A percentile compares a stretch with the other conserved stretches of the same genome.
These are phyloP conservation scores for Fusarium sacchari DNA, from an alignment of 2,329 filamentous ascomycete genomes.

Conservation along the genomic window DNA sequence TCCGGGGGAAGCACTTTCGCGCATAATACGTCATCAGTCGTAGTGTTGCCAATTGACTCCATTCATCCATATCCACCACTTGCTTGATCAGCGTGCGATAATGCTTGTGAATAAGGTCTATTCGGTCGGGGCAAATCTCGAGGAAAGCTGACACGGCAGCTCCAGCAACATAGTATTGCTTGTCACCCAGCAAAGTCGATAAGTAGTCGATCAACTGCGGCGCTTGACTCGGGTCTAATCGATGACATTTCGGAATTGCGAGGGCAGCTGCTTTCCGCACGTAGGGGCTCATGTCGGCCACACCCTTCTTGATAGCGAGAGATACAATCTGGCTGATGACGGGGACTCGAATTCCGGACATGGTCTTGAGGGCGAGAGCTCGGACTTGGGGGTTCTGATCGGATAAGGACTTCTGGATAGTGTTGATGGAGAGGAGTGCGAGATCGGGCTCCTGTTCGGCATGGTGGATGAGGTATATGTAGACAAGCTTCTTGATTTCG, in stretches of 20 bases:
- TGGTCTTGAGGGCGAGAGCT: conserved; percentile 91
- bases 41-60: conserved; percentile 89
- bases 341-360: conserved; percentile 96
- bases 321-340: conserved; percentile 98
- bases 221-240: conserved; percentile 84
- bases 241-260: conserved; percentile 95
- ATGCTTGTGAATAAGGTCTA: conserved; percentile 90
- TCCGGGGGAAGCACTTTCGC: conserved; percentile 84
- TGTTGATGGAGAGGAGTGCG: conserved; percentile 95
- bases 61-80: conserved; percentile 98
- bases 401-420: conserved; percentile 96
- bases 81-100: conserved; percentile 88
- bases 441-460: conserved; percentile 96
- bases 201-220: conserved; percentile 89
- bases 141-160: conserved; percentile 90
- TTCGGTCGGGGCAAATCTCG: conserved; percentile 86
- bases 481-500: conserved; percentile 97
- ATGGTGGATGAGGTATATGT: conserved; percentile 97
- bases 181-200: conserved; percentile 81
- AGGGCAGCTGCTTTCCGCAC: conserved; percentile 93
- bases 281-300: conserved; percentile 91
- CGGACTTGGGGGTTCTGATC: conserved; percentile 91
- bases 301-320: conserved; percentile 92
- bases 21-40: conserved; percentile 86
- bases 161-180: conserved; percentile 95